Conservation (phyloP, 2,329 filamentous ascomycete genomes). For the Pleurostoma richardsiae region DNA sequence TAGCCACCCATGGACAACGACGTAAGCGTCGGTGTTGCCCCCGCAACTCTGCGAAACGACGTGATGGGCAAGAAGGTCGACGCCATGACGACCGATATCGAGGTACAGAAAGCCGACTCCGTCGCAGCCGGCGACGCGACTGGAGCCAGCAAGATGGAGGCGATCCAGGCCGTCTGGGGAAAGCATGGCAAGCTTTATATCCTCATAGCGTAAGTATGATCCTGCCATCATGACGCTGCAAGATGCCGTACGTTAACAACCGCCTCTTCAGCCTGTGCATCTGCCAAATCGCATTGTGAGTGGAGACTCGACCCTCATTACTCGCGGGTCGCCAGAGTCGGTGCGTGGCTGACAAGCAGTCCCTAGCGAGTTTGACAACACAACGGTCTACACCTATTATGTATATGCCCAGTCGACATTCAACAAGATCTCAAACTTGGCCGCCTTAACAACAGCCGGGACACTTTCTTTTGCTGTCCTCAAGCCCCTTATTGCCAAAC, state of each 20-base stretch:
- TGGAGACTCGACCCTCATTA: not conserved
- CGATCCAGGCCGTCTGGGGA: not conserved
- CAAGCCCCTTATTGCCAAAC: slow-evolving; percentile 58
- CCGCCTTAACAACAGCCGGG: slow-evolving; percentile 20
- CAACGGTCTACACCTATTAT: slow-evolving; percentile 18
- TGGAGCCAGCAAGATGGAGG: not conserved
- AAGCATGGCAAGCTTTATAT: not conserved
- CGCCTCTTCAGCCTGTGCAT: not conserved
- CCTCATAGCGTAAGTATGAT: not conserved
- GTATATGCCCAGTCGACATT: slow-evolving; percentile 26
- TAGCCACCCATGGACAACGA: not conserved
- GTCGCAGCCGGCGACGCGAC: not conserved
- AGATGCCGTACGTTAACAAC: not conserved
- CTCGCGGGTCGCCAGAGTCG: not conserved
- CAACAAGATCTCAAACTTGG: slow-evolving; percentile 18
- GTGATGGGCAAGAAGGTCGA: not conserved
- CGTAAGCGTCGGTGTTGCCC: too few relatives aligned
- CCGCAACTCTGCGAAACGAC: not conserved
- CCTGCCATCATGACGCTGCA: not conserved
- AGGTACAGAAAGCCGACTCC: not conserved
- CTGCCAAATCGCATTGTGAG: not conserved
- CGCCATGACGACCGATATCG: not conserved
- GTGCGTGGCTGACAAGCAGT: not conserved
- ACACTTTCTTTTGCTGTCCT: slow-evolving; percentile 42
- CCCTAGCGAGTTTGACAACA: slow-evolving; percentile 18